Evolutionary conservation across 768 basidiomycete genomes (phyloP).

Genomic region (Lentinula raphanica): DNA sequence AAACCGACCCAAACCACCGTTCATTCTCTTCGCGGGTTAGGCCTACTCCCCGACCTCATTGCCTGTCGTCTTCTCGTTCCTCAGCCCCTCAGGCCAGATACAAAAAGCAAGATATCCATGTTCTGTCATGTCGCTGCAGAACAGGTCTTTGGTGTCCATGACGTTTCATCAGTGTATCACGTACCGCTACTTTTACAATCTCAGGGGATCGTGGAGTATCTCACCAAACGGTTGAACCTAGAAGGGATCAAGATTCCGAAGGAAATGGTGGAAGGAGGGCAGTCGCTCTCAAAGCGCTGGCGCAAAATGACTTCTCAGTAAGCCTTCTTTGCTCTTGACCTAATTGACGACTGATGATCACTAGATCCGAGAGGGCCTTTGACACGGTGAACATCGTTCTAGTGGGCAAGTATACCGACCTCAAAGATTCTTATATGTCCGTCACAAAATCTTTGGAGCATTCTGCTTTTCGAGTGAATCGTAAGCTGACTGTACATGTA

Average conservation of each 20-base stretch:
- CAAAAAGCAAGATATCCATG: slow-evolving; percentile 97
- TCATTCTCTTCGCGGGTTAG: slow-evolving; percentile 86
- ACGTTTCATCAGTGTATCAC: slow-evolving; percentile 95
- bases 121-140: slow-evolving; percentile 93
- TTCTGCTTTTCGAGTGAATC: slow-evolving; percentile 86
- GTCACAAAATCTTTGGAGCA: slow-evolving; percentile 96
- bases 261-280: slow-evolving; percentile 57
- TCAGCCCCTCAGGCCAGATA: slow-evolving; percentile 73
- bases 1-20: slow-evolving; percentile 98
- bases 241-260: slow-evolving; percentile 47
- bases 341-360: neutral
- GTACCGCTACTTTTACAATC: slow-evolving; percentile 88
- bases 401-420: slow-evolving; percentile 95
- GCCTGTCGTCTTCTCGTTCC: slow-evolving; percentile 85
- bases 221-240: slow-evolving; percentile 78
- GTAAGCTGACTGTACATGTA: slow-evolving; percentile 79
- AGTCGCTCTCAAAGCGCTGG: slow-evolving; percentile 70
- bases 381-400: slow-evolving; percentile 86
- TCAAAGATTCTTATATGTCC: slow-evolving; percentile 98
- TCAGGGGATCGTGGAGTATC: slow-evolving; percentile 86
- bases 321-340: slow-evolving; percentile 15
- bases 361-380: slow-evolving; percentile 91
- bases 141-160: slow-evolving; percentile 93
- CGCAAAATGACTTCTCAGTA: slow-evolving; percentile 77
- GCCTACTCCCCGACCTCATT: slow-evolving; percentile 90